Evolutionary conservation across 345 rosid genomes (phyloP).

Genomic region (Arabidopsis suecica): DNA sequence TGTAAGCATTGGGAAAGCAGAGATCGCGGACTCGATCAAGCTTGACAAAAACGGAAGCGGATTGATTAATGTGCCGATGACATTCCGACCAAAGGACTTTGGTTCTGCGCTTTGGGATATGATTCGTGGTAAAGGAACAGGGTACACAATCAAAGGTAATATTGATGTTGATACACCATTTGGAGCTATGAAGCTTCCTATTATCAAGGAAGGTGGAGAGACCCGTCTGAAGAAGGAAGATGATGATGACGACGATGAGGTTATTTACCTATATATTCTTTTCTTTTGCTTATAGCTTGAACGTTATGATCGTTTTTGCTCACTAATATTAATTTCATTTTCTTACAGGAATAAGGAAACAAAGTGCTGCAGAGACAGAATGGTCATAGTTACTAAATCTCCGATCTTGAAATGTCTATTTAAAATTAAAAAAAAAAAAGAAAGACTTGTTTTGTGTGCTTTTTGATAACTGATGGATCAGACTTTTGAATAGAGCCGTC

Average conservation of each 20-base stretch:
- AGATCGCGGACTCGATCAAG: slow-evolving; percentile 63
- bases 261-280: slow-evolving; percentile 26
- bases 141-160: slow-evolving; percentile 85
- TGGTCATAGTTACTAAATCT: slow-evolving; percentile 16
- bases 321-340: not conserved
- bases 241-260: slow-evolving; percentile 81
- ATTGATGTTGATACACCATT: slow-evolving; percentile 88
- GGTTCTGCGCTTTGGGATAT: slow-evolving; percentile 99
- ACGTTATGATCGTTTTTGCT: slow-evolving; percentile 3
- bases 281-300: slow-evolving; percentile 1
- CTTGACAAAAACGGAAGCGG: slow-evolving; percentile 74
- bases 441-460: slow-evolving; percentile 38
- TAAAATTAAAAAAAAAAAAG: not conserved
- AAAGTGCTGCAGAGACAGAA: slow-evolving; percentile 1
- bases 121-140: slow-evolving; percentile 95
- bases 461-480: slow-evolving; percentile 25
- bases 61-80: slow-evolving; percentile 70
- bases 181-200: slow-evolving; percentile 95
- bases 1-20: slow-evolving; percentile 78
- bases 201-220: slow-evolving; percentile 88
- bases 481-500: slow-evolving; percentile 31
- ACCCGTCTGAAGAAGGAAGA: slow-evolving; percentile 87
- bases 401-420: not conserved
- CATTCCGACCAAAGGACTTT: slow-evolving; percentile 93
- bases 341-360: slow-evolving; percentile 34